These are phyloP conservation scores for Lichtheimia ramosa DNA, from an alignment of 371 early-diverging fungal genomes.

Conservation along the genomic window DNA sequence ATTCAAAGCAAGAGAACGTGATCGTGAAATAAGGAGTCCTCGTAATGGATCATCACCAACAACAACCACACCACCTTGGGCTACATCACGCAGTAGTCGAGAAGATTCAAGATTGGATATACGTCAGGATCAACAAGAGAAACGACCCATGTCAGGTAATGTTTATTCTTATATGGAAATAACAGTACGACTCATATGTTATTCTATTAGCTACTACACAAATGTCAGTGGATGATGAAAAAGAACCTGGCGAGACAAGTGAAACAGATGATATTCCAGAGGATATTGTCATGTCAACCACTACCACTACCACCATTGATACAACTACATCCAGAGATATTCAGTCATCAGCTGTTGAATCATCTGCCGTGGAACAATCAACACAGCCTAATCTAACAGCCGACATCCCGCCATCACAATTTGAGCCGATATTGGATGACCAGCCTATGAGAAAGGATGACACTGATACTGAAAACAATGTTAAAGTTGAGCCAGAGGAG, in stretches of 20 bases:
- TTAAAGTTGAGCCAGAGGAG: no score
- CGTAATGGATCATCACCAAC: conserved; percentile 10
- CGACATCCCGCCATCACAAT: no score
- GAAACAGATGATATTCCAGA: not conserved
- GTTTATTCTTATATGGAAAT: not conserved
- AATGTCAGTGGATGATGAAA: not conserved
- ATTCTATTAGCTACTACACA: not conserved
- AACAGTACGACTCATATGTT: not conserved
- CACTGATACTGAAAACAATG: no score
- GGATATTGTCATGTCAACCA: not conserved
- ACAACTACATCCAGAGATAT: not conserved
- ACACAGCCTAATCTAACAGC: no score
- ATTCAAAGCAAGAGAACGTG: conserved; percentile 17
- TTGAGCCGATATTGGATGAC: no score
- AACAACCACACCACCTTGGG: not conserved
- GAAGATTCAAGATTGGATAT: conserved; percentile 1
- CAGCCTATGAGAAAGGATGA: no score
- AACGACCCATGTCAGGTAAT: not conserved
- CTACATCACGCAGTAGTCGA: not conserved
- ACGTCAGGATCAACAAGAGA: not conserved
- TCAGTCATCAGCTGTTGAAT: not conserved
- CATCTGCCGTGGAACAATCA: not conserved
- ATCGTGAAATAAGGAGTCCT: conserved; percentile 26
- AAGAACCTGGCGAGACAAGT: not conserved
- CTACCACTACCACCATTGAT: not conserved